Conservation (phyloP, 1,284 basidiomycete genomes). For the Rhizoctonia solani region DNA sequence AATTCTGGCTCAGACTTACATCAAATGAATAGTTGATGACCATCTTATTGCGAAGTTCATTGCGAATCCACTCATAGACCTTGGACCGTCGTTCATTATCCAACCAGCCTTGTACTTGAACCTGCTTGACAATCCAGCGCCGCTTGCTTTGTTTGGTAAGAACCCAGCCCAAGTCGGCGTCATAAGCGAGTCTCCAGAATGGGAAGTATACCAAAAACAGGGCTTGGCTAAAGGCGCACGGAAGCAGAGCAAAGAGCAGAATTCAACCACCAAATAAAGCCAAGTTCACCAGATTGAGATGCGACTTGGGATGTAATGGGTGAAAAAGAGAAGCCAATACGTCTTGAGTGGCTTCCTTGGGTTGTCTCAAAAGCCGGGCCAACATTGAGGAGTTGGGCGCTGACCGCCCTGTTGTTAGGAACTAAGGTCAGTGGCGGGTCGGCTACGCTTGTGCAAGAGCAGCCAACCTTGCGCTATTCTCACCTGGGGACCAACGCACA, state of each 20-base stretch:
- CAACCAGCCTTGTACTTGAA: slow-evolving; percentile 84
- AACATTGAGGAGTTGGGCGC: too few relatives aligned
- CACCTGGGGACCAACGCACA: too few relatives aligned
- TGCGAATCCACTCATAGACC: slow-evolving; percentile 79
- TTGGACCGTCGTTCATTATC: slow-evolving; percentile 68
- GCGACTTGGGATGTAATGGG: slow-evolving; percentile 87
- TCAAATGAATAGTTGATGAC: slow-evolving; percentile 92
- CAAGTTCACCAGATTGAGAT: slow-evolving; percentile 87
- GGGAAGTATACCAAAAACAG: slow-evolving; percentile 89
- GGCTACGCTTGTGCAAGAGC: too few relatives aligned
- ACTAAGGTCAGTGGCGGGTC: too few relatives aligned
- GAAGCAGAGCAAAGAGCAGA: slow-evolving; percentile 70
- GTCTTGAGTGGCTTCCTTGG: too few relatives aligned
- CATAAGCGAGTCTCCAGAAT: slow-evolving; percentile 92
- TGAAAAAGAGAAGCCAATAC: slow-evolving; percentile 90
- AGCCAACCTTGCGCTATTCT: too few relatives aligned
- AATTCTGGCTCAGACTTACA: slow-evolving; percentile 51
- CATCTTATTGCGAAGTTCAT: slow-evolving; percentile 91
- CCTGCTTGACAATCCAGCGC: slow-evolving; percentile 86
- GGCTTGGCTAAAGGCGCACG: slow-evolving; percentile 57
- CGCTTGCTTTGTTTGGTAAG: slow-evolving; percentile 93
- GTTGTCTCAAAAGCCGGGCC: too few relatives aligned
- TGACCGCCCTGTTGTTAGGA: too few relatives aligned
- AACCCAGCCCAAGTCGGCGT: slow-evolving; percentile 91
- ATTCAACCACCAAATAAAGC: slow-evolving; percentile 79